Conservation (phyloP, 306 rosid species). For the Fagus sylvatica region DNA sequence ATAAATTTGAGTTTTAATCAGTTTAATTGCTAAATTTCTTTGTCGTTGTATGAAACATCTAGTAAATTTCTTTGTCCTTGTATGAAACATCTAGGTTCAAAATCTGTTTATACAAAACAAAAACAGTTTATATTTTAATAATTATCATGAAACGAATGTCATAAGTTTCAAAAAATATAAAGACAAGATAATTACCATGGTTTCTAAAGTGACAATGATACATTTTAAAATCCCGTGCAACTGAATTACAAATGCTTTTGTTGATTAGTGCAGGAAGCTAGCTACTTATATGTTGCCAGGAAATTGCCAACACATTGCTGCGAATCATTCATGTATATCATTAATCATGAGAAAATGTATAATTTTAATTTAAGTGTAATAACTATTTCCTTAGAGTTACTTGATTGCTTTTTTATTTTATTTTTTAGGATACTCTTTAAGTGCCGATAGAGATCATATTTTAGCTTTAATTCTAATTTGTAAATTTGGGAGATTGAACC, state of each 20-base stretch:
- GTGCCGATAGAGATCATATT: too few relatives aligned
- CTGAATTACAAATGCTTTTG: not conserved
- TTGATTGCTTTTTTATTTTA: not conserved
- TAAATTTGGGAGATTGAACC: too few relatives aligned
- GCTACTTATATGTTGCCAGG: too few relatives aligned
- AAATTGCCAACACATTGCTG: not conserved
- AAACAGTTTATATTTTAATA: too few relatives aligned
- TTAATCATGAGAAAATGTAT: not conserved
- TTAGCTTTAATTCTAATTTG: too few relatives aligned
- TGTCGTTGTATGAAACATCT: too few relatives aligned
- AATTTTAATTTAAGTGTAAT: not conserved
- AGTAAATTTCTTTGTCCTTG: too few relatives aligned
- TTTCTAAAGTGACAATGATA: not conserved
- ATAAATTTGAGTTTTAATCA: not conserved
- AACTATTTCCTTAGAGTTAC: not conserved
- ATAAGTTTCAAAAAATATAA: too few relatives aligned
- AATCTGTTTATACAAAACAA: too few relatives aligned
- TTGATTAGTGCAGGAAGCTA: not conserved
- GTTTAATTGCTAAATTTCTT: too few relatives aligned
- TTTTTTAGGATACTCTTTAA: not conserved
- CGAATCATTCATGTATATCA: not conserved
- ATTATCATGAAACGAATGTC: too few relatives aligned
- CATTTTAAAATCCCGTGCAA: not conserved
- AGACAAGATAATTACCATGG: not conserved
- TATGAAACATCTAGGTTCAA: too few relatives aligned